Percentiles rank a stretch among this genome's conserved stretches.
Conservation (phyloP, 306 rosid species). For the Abrus pulchellus region DNA sequence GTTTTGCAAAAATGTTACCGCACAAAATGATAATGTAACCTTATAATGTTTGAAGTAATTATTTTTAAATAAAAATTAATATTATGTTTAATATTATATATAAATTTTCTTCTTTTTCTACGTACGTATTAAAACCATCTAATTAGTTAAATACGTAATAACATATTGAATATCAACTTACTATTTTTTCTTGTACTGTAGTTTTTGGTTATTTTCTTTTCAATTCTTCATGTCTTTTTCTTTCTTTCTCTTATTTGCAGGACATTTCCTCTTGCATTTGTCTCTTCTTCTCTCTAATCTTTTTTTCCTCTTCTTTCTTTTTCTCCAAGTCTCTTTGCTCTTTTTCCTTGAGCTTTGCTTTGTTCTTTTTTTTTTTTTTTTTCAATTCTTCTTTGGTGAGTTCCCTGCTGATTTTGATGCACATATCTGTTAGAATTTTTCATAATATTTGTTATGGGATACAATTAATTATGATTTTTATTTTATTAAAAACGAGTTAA, state of each 20-base stretch:
- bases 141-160: no score
- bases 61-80: neutral
- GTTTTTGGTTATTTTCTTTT: slow-evolving; percentile 30
- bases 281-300: slow-evolving; percentile 43
- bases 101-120: no score
- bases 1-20: neutral
- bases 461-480: no score
- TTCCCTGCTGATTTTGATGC: slow-evolving; percentile 58
- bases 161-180: neutral
- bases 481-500: no score
- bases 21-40: neutral
- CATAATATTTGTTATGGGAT: no score
- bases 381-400: slow-evolving; percentile 55
- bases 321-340: neutral
- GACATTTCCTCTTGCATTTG: slow-evolving; percentile 11
- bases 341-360: slow-evolving; percentile 49
- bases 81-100: no score
- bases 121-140: no score
- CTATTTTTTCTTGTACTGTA: neutral
- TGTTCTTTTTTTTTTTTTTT: slow-evolving; percentile 56
- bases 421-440: slow-evolving; percentile 43
- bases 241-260: slow-evolving; percentile 37
- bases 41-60: neutral
- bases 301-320: slow-evolving; percentile 31
- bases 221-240: neutral